These are phyloP conservation scores for Candida sithepensis DNA, from an alignment of 805 yeast species.

Conservation along the genomic window DNA sequence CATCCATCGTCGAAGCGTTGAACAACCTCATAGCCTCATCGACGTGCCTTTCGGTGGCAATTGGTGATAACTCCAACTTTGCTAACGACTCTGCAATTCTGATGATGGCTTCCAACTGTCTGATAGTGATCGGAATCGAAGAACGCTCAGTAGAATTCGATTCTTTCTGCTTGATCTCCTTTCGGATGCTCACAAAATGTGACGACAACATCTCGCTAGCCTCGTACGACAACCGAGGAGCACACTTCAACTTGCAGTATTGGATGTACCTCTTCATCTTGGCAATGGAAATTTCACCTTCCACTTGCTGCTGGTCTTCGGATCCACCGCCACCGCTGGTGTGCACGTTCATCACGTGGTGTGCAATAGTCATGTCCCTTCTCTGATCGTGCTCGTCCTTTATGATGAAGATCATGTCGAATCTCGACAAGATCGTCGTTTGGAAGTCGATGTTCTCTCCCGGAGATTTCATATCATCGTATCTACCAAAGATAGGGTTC, in stretches of 20 bases:
- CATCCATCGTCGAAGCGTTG: conserved; percentile 97
- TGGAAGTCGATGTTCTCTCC: conserved; percentile 99
- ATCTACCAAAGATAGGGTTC: conserved; percentile 94
- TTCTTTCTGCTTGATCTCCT: conserved; percentile 77
- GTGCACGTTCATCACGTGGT: conserved; percentile 92
- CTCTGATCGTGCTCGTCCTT: conserved; percentile 89
- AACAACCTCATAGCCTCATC: conserved; percentile 93
- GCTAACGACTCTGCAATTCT: conserved; percentile 95
- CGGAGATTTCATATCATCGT: conserved; percentile 93
- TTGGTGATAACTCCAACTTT: conserved; percentile 74
- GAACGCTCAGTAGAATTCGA: conserved; percentile 81
- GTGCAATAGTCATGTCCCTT: conserved; percentile 86
- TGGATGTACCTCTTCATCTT: conserved; percentile 90
- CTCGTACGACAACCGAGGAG: conserved; percentile 84
- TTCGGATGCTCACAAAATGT: conserved; percentile 87
- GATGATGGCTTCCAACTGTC: conserved; percentile 96
- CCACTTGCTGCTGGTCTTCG: conserved; percentile 48
- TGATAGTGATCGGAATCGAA: conserved; percentile 93
- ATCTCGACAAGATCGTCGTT: conserved; percentile 92
- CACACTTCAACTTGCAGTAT: conserved; percentile 85
- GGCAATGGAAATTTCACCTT: conserved; percentile 84
- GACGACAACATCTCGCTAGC: conserved; percentile 89
- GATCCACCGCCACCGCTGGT: conserved; percentile 64
- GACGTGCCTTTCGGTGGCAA: conserved; percentile 86
- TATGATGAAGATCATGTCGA: conserved; percentile 97